Evolutionary conservation across 495 filamentous ascomycete genomes (phyloP).

Genomic region (Tuber aestivum): DNA sequence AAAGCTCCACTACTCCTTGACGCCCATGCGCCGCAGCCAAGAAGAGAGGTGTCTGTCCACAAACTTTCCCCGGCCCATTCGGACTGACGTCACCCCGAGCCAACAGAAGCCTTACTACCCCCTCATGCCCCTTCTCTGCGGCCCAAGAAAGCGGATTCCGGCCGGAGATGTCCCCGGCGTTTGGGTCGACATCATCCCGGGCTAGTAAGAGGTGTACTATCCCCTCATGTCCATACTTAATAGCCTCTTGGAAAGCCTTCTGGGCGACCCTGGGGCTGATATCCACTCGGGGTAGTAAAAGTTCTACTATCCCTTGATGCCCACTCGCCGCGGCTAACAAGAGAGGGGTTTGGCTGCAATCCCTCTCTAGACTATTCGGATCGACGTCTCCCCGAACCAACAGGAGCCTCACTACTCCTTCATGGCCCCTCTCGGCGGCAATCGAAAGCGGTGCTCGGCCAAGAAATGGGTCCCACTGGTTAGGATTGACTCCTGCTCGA

Average conservation of each 20-base stretch:
- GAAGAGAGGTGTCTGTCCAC: slow-evolving; percentile 44
- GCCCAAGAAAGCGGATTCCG: slow-evolving; percentile 42
- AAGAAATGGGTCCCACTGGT: slow-evolving; percentile 10
- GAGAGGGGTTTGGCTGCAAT: slow-evolving; percentile 43
- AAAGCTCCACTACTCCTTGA: slow-evolving; percentile 39
- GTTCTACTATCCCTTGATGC: slow-evolving; percentile 42
- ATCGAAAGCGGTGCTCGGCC: slow-evolving; percentile 40
- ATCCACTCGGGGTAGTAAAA: slow-evolving; percentile 8
- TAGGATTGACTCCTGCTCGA: slow-evolving; percentile 13
- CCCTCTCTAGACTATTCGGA: slow-evolving; percentile 22
- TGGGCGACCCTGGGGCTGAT: background rate
- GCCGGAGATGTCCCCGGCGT: slow-evolving; percentile 13
- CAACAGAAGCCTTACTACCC: slow-evolving; percentile 37
- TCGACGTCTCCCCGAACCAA: slow-evolving; percentile 26
- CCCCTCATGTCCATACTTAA: slow-evolving; percentile 36
- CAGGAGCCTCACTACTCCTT: slow-evolving; percentile 36
- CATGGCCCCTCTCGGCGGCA: slow-evolving; percentile 40
- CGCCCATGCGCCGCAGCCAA: slow-evolving; percentile 45
- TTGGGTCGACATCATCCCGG: slow-evolving; percentile 13
- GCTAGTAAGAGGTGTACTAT: slow-evolving; percentile 40
- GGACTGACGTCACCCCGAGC: slow-evolving; percentile 19
- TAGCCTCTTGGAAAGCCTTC: slow-evolving; percentile 35
- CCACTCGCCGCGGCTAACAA: slow-evolving; percentile 44
- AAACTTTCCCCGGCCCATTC: slow-evolving; percentile 17
- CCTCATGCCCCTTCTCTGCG: slow-evolving; percentile 36